Evolutionary conservation across 2,329 filamentous ascomycete genomes (phyloP).

Genomic region (Coniochaeta ligniaria): DNA sequence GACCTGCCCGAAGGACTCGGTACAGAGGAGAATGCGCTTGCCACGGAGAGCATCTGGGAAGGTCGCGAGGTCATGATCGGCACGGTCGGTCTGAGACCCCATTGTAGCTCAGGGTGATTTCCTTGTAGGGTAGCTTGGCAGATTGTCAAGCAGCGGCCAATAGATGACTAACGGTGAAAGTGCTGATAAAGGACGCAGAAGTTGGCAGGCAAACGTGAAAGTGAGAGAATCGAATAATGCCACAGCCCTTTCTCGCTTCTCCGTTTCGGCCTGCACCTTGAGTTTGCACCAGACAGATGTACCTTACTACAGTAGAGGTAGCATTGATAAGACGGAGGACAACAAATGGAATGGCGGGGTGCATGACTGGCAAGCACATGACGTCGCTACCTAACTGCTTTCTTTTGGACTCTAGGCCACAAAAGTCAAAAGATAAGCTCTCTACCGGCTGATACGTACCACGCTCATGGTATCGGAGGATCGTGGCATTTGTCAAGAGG

Average conservation of each 20-base stretch:
- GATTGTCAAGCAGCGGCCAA: not conserved
- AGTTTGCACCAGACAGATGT: not conserved
- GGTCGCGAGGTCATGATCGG: conserved; percentile 28
- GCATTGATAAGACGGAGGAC: not conserved
- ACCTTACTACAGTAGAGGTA: not conserved
- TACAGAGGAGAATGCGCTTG: conserved; percentile 59
- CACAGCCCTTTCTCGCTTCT: not conserved
- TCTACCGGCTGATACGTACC: not conserved
- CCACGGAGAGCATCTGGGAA: conserved; percentile 46
- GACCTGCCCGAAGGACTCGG: conserved; percentile 65
- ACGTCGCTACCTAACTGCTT: not conserved
- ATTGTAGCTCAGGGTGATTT: not conserved
- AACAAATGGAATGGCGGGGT: conserved; percentile 2
- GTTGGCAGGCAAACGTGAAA: not conserved
- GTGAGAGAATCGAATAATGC: not conserved
- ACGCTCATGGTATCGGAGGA: not conserved
- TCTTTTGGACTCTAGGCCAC: no score
- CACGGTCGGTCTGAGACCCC: not conserved
- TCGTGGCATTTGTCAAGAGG: no score
- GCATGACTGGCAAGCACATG: not conserved
- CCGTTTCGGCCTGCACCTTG: not conserved
- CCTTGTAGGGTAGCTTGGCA: not conserved
- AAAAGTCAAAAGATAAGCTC: not conserved
- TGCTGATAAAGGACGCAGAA: not conserved
- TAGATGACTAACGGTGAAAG: not conserved